These are phyloP conservation scores for Jacaranda mimosifolia DNA, from an alignment of 257 asterid genomes.

Conservation along the genomic window DNA sequence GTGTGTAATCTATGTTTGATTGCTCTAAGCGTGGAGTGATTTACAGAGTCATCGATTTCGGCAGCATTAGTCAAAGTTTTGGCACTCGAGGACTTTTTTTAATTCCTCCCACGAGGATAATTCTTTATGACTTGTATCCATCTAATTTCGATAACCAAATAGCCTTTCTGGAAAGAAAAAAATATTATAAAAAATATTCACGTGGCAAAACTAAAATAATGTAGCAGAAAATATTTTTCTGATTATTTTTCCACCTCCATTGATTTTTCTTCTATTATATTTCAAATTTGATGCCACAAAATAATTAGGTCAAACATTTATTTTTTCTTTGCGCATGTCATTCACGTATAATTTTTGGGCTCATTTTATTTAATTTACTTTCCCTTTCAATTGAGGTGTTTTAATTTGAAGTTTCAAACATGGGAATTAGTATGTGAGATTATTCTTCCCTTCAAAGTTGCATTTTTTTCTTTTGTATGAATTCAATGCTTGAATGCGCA, in stretches of 20 bases:
- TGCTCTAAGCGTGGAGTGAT: conserved; percentile 26
- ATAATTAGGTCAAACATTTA: background rate
- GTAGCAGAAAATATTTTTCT: background rate
- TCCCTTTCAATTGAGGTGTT: background rate
- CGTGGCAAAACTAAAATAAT: background rate
- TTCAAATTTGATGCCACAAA: conserved; percentile 9
- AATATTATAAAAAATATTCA: background rate
- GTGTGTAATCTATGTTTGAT: background rate
- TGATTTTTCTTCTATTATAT: background rate
- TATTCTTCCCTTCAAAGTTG: background rate
- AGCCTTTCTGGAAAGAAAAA: conserved; percentile 8
- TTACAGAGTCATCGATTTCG: conserved; percentile 44
- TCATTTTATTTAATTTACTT: background rate
- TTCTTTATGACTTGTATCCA: background rate
- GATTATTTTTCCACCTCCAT: background rate
- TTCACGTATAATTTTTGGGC: background rate
- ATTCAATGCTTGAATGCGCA: background rate
- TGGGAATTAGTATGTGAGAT: background rate
- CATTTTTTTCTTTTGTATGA: background rate
- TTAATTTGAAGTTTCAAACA: conserved; percentile 6
- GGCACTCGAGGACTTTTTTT: conserved; percentile 47
- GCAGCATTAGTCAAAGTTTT: conserved; percentile 45
- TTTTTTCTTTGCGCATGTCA: background rate
- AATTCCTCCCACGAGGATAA: conserved; percentile 31
- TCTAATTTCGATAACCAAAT: background rate